Evolutionary conservation across 2,329 filamentous ascomycete species (phyloP).

Genomic region (Verticillium klebahnii): DNA sequence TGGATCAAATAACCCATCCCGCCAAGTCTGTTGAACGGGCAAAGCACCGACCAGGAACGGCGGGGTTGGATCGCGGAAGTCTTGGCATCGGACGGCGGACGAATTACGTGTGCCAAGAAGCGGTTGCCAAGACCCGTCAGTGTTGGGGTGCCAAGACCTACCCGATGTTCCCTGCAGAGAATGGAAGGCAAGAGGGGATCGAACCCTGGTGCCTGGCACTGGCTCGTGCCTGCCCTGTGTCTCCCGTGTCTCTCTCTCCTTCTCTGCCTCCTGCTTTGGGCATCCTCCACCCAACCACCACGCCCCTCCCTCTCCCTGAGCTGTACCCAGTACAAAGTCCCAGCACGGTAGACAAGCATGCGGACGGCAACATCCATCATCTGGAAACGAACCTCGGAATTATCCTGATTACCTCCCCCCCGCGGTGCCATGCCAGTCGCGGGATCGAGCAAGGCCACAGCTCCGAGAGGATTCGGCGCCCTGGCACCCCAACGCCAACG

Average conservation of each 20-base stretch:
- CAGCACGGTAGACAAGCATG: background rate
- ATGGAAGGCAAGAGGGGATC: background rate
- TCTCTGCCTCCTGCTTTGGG: background rate
- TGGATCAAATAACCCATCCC: background rate
- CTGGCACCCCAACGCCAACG: too few relatives aligned
- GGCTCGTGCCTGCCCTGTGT: background rate
- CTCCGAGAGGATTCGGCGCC: too few relatives aligned
- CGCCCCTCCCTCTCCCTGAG: background rate
- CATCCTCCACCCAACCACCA: background rate
- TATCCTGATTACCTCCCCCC: background rate
- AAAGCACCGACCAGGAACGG: background rate
- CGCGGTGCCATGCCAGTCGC: background rate
- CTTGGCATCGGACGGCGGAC: constrained; percentile 1
- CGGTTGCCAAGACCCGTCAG: background rate
- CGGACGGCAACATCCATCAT: background rate
- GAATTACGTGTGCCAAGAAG: constrained; percentile 5
- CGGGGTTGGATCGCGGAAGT: constrained; percentile 3
- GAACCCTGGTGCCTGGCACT: background rate
- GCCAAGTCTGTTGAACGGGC: background rate
- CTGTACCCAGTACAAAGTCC: background rate
- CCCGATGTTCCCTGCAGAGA: constrained; percentile 7
- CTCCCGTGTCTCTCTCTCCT: background rate
- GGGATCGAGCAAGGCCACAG: background rate
- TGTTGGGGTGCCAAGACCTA: background rate
- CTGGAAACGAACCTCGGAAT: background rate